These are phyloP conservation scores for Achlya hypogyna DNA, from an alignment of 352 stramenopile genomes.

Conservation along the genomic window DNA sequence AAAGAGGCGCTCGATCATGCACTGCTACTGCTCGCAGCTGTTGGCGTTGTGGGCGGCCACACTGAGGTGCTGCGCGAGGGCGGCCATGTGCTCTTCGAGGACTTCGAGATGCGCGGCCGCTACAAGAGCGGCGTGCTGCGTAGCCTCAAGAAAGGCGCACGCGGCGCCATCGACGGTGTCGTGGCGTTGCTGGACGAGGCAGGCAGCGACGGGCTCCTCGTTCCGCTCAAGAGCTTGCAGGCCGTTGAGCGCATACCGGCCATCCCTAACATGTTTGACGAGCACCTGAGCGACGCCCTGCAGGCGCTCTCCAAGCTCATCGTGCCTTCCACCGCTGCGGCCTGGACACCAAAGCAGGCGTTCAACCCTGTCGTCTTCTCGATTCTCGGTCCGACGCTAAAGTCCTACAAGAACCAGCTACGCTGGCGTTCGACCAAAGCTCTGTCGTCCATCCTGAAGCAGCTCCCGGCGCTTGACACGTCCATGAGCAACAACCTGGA, in stretches of 20 bases:
- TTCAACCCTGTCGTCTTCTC: slow-evolving; percentile 31
- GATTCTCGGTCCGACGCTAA: slow-evolving; percentile 45
- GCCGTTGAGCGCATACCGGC: slow-evolving; percentile 62
- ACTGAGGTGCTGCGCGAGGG: slow-evolving; percentile 64
- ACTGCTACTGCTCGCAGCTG: slow-evolving; percentile 44
- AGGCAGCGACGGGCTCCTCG: slow-evolving; percentile 2
- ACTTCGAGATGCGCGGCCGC: slow-evolving; percentile 28
- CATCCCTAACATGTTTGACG: slow-evolving; percentile 70
- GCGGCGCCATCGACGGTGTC: slow-evolving; percentile 11
- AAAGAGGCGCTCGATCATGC: slow-evolving; percentile 58
- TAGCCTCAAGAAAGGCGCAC: slow-evolving; percentile 25
- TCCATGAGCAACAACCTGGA: slow-evolving; percentile 34
- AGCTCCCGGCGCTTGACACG: slow-evolving; percentile 41
- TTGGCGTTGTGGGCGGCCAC: slow-evolving; percentile 64
- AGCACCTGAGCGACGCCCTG: slow-evolving; percentile 18
- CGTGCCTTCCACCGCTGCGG: neutral
- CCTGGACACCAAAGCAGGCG: neutral
- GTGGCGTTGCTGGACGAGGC: neutral
- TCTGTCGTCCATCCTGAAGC: slow-evolving; percentile 55
- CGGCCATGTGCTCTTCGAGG: slow-evolving; percentile 40
- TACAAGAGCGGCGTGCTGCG: slow-evolving; percentile 33
- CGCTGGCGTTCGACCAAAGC: slow-evolving; percentile 74
- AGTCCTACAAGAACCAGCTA: slow-evolving; percentile 68
- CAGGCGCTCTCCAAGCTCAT: slow-evolving; percentile 19
- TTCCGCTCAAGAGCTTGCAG: slow-evolving; percentile 47